Percentiles rank a stretch among this genome's conserved stretches.
Evolutionary conservation across 768 basidiomycete genomes (phyloP).

Genomic region (Gyrodon lividus): DNA sequence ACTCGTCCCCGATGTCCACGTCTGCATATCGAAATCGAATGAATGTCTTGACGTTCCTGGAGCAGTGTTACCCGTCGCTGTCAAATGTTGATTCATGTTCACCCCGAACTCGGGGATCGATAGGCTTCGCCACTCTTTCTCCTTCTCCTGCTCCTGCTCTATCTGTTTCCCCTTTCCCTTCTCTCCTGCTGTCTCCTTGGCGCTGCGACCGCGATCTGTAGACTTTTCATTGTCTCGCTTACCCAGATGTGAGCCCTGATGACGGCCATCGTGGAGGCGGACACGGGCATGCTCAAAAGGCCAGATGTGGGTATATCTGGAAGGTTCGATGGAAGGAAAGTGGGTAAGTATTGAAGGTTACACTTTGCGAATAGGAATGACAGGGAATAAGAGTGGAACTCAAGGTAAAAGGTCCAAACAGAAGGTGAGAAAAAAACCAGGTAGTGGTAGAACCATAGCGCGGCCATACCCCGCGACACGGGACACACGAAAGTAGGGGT

Average conservation of each 20-base stretch:
- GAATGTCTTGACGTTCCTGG: constrained; percentile 3
- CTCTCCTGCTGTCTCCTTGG: constrained; percentile 7
- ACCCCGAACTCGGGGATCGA: constrained; percentile 18
- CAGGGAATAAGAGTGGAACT: not conserved
- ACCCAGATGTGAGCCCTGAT: constrained; percentile 28
- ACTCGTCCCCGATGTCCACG: not conserved
- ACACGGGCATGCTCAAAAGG: constrained; percentile 96
- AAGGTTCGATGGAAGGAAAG: not conserved
- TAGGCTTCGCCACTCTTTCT: constrained; percentile 10
- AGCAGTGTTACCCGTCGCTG: not conserved
- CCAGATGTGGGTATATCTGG: constrained; percentile 94
- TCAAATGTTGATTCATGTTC: not conserved
- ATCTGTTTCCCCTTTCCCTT: not conserved
- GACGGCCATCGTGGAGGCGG: constrained; percentile 48
- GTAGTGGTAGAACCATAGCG: too few relatives aligned
- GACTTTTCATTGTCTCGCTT: constrained; percentile 22
- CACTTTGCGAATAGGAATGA: not conserved
- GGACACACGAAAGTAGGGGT: too few relatives aligned
- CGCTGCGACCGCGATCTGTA: constrained; percentile 15
- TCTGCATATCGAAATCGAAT: constrained; percentile 8
- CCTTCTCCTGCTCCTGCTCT: not conserved
- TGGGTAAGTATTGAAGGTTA: constrained; percentile 3
- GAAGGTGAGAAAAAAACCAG: not conserved
- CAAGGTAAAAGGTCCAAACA: not conserved
- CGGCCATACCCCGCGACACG: too few relatives aligned